A percentile compares a stretch with the other conserved stretches of the same genome.
phyloP scores from a whole-genome alignment of 2,329 filamentous ascomycete genomes.

The Sclerotinia borealis region DNA sequence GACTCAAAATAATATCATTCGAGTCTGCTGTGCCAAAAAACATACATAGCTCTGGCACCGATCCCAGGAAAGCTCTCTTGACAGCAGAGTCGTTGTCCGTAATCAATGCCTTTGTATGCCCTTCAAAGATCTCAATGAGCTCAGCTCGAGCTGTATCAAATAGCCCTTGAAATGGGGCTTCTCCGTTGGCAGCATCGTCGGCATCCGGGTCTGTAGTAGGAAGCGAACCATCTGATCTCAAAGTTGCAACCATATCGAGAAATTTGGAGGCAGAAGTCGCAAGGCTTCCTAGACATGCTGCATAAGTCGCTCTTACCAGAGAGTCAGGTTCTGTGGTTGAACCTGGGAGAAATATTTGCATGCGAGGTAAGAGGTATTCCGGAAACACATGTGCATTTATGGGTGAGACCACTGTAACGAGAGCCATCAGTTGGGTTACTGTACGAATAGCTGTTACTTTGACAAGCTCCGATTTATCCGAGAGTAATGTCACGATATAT shows the following conservation, averaged over 20 bases:
- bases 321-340: constrained; percentile 52
- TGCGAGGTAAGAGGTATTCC: constrained; percentile 60
- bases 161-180: constrained; percentile 70
- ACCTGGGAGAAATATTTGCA: constrained; percentile 53
- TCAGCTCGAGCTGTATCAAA: constrained; percentile 85
- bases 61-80: constrained; percentile 82
- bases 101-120: constrained; percentile 81
- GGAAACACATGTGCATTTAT: constrained; percentile 65
- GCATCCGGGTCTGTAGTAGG: constrained; percentile 72
- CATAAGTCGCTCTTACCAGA: constrained; percentile 83
- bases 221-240: constrained; percentile 77
- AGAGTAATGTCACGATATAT: constrained; percentile 77
- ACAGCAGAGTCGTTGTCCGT: constrained; percentile 84
- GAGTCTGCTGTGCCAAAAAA: constrained; percentile 91
- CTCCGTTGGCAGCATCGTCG: constrained; percentile 62
- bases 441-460: constrained; percentile 79
- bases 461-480: constrained; percentile 77
- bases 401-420: constrained; percentile 81
- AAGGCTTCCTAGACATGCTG: constrained; percentile 82
- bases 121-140: constrained; percentile 76
- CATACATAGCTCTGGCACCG: constrained; percentile 85
- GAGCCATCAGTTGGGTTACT: constrained; percentile 79
- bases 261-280: constrained; percentile 81
- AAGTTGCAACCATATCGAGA: constrained; percentile 82
- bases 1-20: constrained; percentile 92